Evolutionary conservation across 2,329 filamentous ascomycete species (phyloP), one percentile per base, ranked within the genome.

Genomic region (Cladosporium sp.): DNA sequence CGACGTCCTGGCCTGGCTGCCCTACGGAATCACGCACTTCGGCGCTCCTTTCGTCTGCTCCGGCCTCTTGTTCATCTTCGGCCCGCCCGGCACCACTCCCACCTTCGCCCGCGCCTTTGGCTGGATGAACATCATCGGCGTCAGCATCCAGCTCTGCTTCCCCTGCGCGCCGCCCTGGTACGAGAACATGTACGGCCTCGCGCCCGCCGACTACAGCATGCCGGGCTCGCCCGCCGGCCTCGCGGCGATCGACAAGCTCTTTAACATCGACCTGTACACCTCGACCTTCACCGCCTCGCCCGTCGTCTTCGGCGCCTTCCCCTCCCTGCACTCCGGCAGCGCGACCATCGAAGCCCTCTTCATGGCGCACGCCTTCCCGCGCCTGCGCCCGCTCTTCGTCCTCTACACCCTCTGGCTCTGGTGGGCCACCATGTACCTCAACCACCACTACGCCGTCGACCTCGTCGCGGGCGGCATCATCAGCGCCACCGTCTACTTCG

Each of bases 401-500:
- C 77, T 81, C 58, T 97, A 96, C 71, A 86, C 87, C 42, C 80
- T 87, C 67, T 96, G 92, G 92, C 84, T 96, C 64, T 96, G 90
- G 88, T 97, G 92, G 90, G 87, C 91, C 10, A 97, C 92, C 61
- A 95, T 97, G 89, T 96, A 97, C 68, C 81, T 97, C 49, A 95
- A 89, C 65, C 92, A 97, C 72, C 92, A 97, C 74, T 97, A 97
- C 68, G 92, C 91, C 32, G 87, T 97, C 38, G 92, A 97, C 69
- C 77, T 97, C 46, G 89, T 96, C 22, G 89, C 82, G 34, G 92
- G 92, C 61, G 89, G 86, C 67, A 76, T 95, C 46, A 58, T 57
- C 46, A 63, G 59, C 66, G 70, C 74, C 55, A 76, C 86, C 46
- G 83, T 86, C 54, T 97, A 89, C 77, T 95, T 92, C 72, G 82